Percentiles rank a stretch among this genome's conserved stretches.
Conservation (phyloP, 176 grass and related monocot species). For the Oryza nivara region DNA sequence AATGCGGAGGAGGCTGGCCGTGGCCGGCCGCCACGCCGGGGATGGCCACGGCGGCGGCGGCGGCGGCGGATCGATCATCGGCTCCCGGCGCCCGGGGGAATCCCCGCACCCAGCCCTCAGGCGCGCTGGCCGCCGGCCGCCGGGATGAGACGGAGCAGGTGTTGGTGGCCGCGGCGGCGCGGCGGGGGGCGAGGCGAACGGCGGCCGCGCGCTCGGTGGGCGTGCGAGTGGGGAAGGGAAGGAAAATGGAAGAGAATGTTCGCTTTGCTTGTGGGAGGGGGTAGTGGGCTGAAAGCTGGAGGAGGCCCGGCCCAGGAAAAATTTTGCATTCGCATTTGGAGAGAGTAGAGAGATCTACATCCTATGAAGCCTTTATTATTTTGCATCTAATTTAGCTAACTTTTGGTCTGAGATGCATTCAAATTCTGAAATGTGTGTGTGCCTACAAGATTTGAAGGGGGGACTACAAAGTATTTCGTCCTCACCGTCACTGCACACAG, state of each 20-base stretch:
- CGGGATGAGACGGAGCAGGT: neutral
- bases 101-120: neutral
- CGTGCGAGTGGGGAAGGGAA: neutral
- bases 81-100: neutral
- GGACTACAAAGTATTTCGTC: no score
- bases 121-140: no score
- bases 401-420: no score
- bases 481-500: no score
- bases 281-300: neutral
- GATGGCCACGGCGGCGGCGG: neutral
- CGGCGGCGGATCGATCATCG: neutral
- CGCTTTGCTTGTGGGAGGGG: neutral
- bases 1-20: neutral
- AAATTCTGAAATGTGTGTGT: no score
- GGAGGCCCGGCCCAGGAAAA: neutral
- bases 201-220: neutral
- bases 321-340: neutral
- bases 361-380: no score
- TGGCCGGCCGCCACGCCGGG: neutral
- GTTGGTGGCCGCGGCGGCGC: neutral
- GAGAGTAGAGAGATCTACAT: no score
- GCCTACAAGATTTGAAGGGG: no score
- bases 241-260: neutral
- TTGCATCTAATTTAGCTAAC: no score
- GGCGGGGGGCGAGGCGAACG: neutral